phyloP scores from a whole-genome alignment of 345 rosid genomes.

The Eucalyptus marginata region DNA sequence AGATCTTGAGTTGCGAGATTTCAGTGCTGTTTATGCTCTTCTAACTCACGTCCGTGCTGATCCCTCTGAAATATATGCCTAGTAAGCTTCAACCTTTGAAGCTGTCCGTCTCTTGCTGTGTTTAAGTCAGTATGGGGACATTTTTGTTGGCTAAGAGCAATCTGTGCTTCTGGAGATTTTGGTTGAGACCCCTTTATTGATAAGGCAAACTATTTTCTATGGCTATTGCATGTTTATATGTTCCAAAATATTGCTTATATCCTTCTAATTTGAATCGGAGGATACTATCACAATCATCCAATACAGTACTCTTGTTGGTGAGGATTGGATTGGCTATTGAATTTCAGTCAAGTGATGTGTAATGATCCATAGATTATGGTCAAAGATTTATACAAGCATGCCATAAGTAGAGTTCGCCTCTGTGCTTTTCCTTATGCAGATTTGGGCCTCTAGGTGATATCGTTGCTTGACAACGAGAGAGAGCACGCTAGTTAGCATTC shows the following conservation, averaged over 20 bases:
- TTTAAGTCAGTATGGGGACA: not conserved
- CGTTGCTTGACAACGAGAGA: slow-evolving; percentile 36
- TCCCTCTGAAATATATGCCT: not conserved
- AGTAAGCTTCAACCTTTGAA: not conserved
- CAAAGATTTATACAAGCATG: not conserved
- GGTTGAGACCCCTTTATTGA: not conserved
- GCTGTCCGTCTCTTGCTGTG: not conserved
- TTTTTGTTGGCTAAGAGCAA: not conserved
- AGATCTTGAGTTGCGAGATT: not conserved
- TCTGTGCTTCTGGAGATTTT: not conserved
- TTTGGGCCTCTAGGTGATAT: not conserved
- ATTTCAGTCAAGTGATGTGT: not conserved
- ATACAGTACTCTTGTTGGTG: not conserved
- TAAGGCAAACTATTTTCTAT: not conserved
- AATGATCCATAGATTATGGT: not conserved
- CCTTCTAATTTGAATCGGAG: not conserved
- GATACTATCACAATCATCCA: not conserved
- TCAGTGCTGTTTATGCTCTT: not conserved
- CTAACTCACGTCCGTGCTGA: not conserved
- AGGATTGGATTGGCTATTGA: not conserved
- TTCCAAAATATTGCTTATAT: not conserved
- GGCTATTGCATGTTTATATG: not conserved
- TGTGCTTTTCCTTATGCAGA: not conserved
- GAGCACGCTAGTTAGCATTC: slow-evolving; percentile 37
- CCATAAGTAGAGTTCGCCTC: not conserved